Percentiles rank a stretch among this genome's conserved stretches.
These are phyloP conservation scores for Tylopilus felleus DNA, from an alignment of 768 basidiomycete genomes.

Conservation along the genomic window DNA sequence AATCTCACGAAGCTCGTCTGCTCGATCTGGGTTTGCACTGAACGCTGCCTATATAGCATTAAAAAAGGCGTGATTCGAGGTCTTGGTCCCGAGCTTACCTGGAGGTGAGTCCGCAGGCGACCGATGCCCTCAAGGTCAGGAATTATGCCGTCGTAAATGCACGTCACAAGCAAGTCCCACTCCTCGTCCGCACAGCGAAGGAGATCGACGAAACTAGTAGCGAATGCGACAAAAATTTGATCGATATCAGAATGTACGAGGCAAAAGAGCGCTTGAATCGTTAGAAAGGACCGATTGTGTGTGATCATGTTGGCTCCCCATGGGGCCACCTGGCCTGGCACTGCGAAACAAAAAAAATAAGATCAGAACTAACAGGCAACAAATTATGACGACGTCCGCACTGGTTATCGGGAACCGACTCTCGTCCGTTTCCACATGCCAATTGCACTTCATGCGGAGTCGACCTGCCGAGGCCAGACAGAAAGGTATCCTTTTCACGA, in stretches of 20 bases:
- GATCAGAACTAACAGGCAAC: neutral
- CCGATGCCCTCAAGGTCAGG: constrained; percentile 13
- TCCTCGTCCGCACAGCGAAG: constrained; percentile 4
- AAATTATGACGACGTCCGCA: neutral
- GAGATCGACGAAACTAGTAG: constrained; percentile 10
- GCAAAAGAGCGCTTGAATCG: constrained; percentile 17
- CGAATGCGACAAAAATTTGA: constrained; percentile 3
- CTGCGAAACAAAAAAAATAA: neutral
- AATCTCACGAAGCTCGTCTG: constrained; percentile 13
- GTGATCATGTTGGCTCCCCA: constrained; percentile 9
- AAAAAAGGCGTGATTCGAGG: neutral
- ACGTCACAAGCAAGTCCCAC: constrained; percentile 7
- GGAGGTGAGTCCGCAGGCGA: neutral
- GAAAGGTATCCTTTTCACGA: neutral
- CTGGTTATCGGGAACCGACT: constrained; percentile 3
- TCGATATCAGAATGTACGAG: constrained; percentile 9
- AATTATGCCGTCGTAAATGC: constrained; percentile 9
- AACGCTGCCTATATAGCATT: neutral
- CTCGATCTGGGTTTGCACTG: constrained; percentile 4
- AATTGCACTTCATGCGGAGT: constrained; percentile 5
- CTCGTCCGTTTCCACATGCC: constrained; percentile 10
- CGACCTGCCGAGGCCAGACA: neutral
- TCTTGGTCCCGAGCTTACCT: neutral
- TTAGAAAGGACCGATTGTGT: constrained; percentile 12
- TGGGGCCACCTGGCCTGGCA: constrained; percentile 4